A percentile compares a stretch with the other conserved stretches of the same genome.
Conservation (phyloP, 805 yeast genomes). For the Schwanniomyces sp. region DNA sequence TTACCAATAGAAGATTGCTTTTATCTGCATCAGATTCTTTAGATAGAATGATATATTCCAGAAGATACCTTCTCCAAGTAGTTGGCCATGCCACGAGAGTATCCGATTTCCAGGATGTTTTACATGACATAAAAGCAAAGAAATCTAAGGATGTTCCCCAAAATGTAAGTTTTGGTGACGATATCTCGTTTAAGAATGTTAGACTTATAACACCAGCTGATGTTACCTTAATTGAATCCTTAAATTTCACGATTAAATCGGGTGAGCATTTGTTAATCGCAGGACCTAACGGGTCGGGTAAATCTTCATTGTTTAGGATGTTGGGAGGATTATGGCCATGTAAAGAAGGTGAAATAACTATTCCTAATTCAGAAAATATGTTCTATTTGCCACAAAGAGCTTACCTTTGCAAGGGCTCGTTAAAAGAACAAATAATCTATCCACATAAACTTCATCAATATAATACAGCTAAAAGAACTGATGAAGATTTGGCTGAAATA, state of each 20-base stretch:
- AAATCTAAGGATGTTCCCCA: constrained; percentile 6
- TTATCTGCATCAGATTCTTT: constrained; percentile 84
- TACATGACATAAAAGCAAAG: constrained; percentile 45
- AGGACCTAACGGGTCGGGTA: constrained; percentile 97
- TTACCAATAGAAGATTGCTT: constrained; percentile 82
- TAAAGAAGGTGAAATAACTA: constrained; percentile 52
- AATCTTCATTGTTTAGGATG: constrained; percentile 86
- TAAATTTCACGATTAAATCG: constrained; percentile 69
- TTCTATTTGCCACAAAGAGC: constrained; percentile 94
- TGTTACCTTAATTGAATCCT: constrained; percentile 63
- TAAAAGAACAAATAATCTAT: constrained; percentile 86
- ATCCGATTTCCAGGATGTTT: constrained; percentile 62
- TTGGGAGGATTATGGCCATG: constrained; percentile 95
- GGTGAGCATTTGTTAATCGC: constrained; percentile 87
- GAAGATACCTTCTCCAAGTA: constrained; percentile 79
- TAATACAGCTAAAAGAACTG: constrained; percentile 38
- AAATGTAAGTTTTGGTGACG: constrained; percentile 42
- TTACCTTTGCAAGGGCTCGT: constrained; percentile 74
- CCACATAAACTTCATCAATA: constrained; percentile 72
- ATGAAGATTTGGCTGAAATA: constrained; percentile 52
- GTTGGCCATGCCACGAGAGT: constrained; percentile 81
- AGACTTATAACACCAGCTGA: constrained; percentile 87
- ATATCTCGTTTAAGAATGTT: constrained; percentile 69
- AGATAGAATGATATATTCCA: constrained; percentile 82
- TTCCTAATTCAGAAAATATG: constrained; percentile 66